These are phyloP conservation scores for Dissoconium aciculare DNA, from an alignment of 2,329 filamentous ascomycete genomes.

Conservation along the genomic window DNA sequence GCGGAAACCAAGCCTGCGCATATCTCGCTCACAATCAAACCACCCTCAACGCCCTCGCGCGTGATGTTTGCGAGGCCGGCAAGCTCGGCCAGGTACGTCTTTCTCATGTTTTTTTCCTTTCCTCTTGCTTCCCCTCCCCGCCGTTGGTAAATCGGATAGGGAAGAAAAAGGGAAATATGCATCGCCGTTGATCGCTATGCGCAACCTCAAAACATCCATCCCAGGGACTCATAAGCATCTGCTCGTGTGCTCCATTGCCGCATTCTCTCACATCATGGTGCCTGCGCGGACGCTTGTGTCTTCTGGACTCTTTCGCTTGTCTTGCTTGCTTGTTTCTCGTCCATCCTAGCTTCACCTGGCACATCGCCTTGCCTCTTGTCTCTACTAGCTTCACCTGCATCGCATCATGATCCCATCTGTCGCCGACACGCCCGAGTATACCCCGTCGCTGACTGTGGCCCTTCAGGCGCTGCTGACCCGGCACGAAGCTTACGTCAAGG, in stretches of 20 bases:
- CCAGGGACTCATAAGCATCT: no score
- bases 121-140: not conserved
- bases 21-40: constrained; percentile 68
- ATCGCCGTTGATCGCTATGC: constrained; percentile 5
- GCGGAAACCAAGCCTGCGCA: constrained; percentile 63
- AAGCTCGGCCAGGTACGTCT: constrained; percentile 84
- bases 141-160: not conserved
- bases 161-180: constrained; percentile 2
- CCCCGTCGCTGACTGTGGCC: constrained; percentile 52
- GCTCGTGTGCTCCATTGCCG: no score
- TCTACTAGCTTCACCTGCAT: no score
- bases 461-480: constrained; percentile 77
- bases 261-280: no score
- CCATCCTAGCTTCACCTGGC: no score
- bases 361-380: no score
- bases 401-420: constrained; percentile 4
- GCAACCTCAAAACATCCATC: no score
- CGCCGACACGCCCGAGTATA: constrained; percentile 2
- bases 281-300: no score
- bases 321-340: no score
- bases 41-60: constrained; percentile 67
- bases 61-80: constrained; percentile 74
- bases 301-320: no score
- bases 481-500: constrained; percentile 87
- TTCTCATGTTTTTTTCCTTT: constrained; percentile 7